Conservation (phyloP, 805 yeast genomes). For the Clavispora asparagi region DNA sequence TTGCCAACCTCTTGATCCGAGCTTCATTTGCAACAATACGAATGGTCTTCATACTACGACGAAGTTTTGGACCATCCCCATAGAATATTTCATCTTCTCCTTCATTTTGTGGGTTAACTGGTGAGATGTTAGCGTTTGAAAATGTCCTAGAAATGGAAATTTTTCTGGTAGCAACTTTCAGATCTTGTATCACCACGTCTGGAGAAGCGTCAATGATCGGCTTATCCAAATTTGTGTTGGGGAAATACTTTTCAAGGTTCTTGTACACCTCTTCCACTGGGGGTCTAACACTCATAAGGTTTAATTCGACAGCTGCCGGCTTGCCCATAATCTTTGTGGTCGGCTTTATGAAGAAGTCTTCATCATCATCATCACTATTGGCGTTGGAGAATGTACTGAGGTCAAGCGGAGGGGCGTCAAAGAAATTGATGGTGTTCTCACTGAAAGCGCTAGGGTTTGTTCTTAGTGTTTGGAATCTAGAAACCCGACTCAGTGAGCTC, state of each 20-base stretch:
- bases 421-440: conserved; percentile 68
- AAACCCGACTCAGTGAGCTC: conserved; percentile 5
- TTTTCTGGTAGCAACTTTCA: conserved; percentile 10
- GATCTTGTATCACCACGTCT: conserved; percentile 37
- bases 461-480: background rate
- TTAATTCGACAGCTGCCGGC: conserved; percentile 1
- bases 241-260: conserved; percentile 87
- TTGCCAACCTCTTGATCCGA: conserved; percentile 29
- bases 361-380: conserved; percentile 6
- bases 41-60: conserved; percentile 80
- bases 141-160: conserved; percentile 36
- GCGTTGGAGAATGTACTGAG: conserved; percentile 3
- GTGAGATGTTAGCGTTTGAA: conserved; percentile 39
- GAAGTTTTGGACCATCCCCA: conserved; percentile 37
- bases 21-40: conserved; percentile 94
- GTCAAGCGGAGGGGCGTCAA: conserved; percentile 1
- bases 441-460: conserved; percentile 45
- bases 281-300: conserved; percentile 71
- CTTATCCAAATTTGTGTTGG: conserved; percentile 84
- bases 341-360: conserved; percentile 17
- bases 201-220: conserved; percentile 77
- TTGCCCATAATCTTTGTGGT: conserved; percentile 1
- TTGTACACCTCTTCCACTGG: conserved; percentile 91
- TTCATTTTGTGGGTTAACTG: conserved; percentile 21
- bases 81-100: conserved; percentile 32